phyloP scores from a whole-genome alignment of 2,329 filamentous ascomycete genomes.

The Nemania abortiva region DNA sequence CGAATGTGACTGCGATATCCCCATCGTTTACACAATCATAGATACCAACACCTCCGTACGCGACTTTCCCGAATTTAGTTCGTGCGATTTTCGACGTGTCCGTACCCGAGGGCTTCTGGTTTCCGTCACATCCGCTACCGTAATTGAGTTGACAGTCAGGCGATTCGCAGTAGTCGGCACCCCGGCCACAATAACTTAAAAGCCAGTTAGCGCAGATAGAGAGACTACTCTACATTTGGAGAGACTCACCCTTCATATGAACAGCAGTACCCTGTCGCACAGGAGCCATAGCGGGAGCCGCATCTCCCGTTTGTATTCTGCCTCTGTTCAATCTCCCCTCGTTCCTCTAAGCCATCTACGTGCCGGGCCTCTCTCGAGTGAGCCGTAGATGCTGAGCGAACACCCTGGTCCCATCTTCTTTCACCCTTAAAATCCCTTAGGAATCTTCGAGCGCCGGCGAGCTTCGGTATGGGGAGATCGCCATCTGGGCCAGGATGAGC shows the following conservation, averaged over 20 bases:
- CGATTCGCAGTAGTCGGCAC: constrained; percentile 47
- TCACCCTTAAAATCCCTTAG: constrained; percentile 44
- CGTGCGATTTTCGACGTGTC: constrained; percentile 60
- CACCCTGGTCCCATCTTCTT: constrained; percentile 43
- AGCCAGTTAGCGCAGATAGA: constrained; percentile 34
- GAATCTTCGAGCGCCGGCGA: constrained; percentile 48
- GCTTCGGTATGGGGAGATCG: constrained; percentile 42
- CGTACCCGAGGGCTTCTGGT: constrained; percentile 57
- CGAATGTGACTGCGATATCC: constrained; percentile 72
- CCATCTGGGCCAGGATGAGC: constrained; percentile 45
- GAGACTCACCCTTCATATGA: constrained; percentile 49
- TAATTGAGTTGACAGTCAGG: constrained; percentile 56
- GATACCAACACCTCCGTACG: constrained; percentile 61
- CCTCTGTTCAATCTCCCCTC: constrained; percentile 41
- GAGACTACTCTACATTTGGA: not conserved
- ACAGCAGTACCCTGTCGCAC: constrained; percentile 49
- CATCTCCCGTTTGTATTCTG: constrained; percentile 47
- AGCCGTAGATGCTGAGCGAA: constrained; percentile 23
- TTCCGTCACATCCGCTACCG: constrained; percentile 62
- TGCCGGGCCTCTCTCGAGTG: constrained; percentile 28
- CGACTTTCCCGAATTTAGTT: constrained; percentile 60
- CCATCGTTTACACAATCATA: constrained; percentile 64
- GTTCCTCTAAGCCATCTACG: constrained; percentile 30
- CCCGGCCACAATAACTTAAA: constrained; percentile 48
- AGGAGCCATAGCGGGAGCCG: constrained; percentile 45